Conservation (phyloP, 495 filamentous ascomycete species). For the Penicillium alfredii region DNA sequence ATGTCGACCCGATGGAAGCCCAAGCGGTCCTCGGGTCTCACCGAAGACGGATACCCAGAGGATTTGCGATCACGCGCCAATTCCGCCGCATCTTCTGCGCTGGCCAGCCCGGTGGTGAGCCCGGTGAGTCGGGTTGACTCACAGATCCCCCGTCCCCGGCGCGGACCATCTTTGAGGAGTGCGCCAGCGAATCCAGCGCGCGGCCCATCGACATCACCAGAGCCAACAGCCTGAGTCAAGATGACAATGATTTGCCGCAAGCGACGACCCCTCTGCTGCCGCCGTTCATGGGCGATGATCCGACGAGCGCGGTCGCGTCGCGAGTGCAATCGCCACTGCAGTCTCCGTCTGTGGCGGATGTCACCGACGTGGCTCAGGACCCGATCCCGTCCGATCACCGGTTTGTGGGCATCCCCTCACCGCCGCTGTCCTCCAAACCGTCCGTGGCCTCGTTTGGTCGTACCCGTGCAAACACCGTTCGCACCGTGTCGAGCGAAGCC, state of each 20-base stretch:
- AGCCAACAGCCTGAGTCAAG: conserved; percentile 45
- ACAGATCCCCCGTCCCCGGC: conserved; percentile 60
- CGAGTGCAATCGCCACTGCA: conserved; percentile 69
- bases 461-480: conserved; percentile 37
- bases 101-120: conserved; percentile 52
- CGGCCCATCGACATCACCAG: conserved; percentile 54
- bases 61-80: conserved; percentile 41
- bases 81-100: conserved; percentile 63
- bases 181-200: conserved; percentile 40
- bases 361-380: conserved; percentile 28
- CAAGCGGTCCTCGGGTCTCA: conserved; percentile 45
- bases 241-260: conserved; percentile 52
- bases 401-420: conserved; percentile 53
- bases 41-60: conserved; percentile 34
- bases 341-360: conserved; percentile 63
- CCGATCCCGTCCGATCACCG: conserved; percentile 41
- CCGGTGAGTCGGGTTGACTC: conserved; percentile 48
- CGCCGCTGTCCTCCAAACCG: conserved; percentile 72
- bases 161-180: conserved; percentile 58
- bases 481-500: conserved; percentile 51
- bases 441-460: conserved; percentile 70
- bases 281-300: conserved; percentile 61
- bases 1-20: conserved; percentile 61
- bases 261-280: conserved; percentile 79
- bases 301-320: conserved; percentile 31